Evolutionary conservation across 768 basidiomycete genomes (phyloP), one percentile per base, ranked within the genome.

Genomic region (Tubosaeta brunneosetosa): DNA sequence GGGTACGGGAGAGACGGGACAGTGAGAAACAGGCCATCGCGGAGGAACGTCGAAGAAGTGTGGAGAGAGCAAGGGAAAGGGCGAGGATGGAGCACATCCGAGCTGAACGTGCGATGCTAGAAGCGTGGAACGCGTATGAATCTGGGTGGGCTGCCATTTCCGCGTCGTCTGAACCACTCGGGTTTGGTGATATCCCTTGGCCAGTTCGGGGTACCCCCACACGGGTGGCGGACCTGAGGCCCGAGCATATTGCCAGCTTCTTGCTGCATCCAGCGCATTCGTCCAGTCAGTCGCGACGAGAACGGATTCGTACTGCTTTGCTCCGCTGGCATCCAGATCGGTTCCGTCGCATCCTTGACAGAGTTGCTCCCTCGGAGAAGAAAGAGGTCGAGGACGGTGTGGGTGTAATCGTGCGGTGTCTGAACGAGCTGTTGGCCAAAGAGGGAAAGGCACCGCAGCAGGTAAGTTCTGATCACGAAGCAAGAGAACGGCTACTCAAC

Each of bases 311-410:
- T 43, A 73, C 67, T 26, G 87, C 85, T 0, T 77, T 86, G 66
- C 77, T 86, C 19, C 75, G 86, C 40, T 91, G 88, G 88, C 89
- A 92, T 63, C 90, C 89, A 3, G 89, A 91, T 67, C 73, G 86
- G 42, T 90, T 90, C 71, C 70, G 78, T 51, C 71, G 85, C 36
- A 55, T 86, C 40, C 65, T 86, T 49, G 65, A 61, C 13, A 74
- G 80, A 60, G 80, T 89, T 3, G 63, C 60, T 4, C 77, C 76
- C 34, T 69, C 71, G 44, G 86, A 90, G 34, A 79, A 62, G 61
- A 71, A 56, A 17, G 59, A 58, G 31, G 81, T 89, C 5, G 81
- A 86, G 59, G 79, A 80, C 53, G 82, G 78, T 0, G 84, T 83
- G 13, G 86, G 86, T 8, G 71, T 80, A 36, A 76, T 91, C 13